A percentile compares a stretch with the other conserved stretches of the same genome.
Conservation (phyloP, 768 basidiomycete genomes). For the Tulasnella sp. region DNA sequence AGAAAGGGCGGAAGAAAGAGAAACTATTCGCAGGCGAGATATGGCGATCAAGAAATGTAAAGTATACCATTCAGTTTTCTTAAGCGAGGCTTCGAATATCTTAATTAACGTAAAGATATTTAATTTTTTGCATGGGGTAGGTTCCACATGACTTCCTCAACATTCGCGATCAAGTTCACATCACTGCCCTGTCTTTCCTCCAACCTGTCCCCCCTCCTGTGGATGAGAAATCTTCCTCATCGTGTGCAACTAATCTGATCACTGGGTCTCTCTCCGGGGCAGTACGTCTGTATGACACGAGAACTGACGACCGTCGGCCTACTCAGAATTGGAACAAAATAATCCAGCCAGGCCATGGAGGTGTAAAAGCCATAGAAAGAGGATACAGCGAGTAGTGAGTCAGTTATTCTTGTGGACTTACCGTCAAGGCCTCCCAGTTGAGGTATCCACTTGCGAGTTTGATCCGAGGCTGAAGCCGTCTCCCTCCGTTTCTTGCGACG, state of each 20-base stretch:
- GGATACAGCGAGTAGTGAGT: conserved; percentile 57
- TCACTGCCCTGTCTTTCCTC: conserved; percentile 55
- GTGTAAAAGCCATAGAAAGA: conserved; percentile 45
- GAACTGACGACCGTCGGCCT: conserved; percentile 48
- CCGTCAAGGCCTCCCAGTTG: no score
- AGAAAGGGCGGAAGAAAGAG: conserved; percentile 35
- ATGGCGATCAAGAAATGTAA: conserved; percentile 77
- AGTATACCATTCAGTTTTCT: no score
- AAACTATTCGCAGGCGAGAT: conserved; percentile 56
- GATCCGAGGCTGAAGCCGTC: neutral
- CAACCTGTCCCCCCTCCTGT: conserved; percentile 27
- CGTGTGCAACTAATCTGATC: conserved; percentile 34
- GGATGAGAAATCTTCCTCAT: conserved; percentile 24
- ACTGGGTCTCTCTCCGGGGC: conserved; percentile 68
- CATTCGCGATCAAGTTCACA: conserved; percentile 68
- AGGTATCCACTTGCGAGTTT: no score
- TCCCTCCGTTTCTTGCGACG: neutral
- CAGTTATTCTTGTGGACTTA: no score
- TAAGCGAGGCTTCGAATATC: no score
- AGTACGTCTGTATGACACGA: conserved; percentile 66
- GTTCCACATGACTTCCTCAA: conserved; percentile 62
- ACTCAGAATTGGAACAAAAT: conserved; percentile 54
- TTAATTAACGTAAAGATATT: neutral
- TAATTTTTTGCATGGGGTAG: conserved; percentile 28
- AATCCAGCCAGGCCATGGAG: conserved; percentile 40